These are phyloP conservation scores for Annulohypoxylon truncatum DNA, from an alignment of 2,329 filamentous ascomycete species.

Conservation along the genomic window DNA sequence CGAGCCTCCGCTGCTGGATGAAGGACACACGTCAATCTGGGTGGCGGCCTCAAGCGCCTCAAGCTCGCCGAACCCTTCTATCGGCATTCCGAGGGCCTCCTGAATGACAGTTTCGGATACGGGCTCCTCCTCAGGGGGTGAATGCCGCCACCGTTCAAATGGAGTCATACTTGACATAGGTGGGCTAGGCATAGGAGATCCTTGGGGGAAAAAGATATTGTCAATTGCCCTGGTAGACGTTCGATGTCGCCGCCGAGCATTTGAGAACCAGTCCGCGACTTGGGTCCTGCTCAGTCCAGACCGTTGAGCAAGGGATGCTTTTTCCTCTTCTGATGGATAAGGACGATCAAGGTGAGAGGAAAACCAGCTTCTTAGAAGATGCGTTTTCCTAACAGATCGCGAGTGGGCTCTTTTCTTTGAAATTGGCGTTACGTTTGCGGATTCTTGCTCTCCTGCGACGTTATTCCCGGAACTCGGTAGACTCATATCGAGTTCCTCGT, in stretches of 20 bases:
- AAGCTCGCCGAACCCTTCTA: neutral
- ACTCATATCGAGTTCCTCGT: slow-evolving; percentile 49
- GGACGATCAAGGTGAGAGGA: slow-evolving; percentile 57
- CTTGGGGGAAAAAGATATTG: slow-evolving; percentile 50
- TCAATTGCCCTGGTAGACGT: slow-evolving; percentile 46
- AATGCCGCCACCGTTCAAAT: slow-evolving; percentile 58
- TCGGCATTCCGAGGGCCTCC: slow-evolving; percentile 47
- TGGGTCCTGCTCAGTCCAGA: slow-evolving; percentile 60
- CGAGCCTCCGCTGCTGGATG: slow-evolving; percentile 11
- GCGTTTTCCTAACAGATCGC: slow-evolving; percentile 59
- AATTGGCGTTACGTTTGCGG: too few species aligned
- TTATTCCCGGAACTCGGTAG: neutral
- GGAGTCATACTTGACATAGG: slow-evolving; percentile 56
- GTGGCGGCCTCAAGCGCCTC: neutral
- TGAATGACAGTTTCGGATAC: slow-evolving; percentile 48
- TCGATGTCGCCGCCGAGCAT: slow-evolving; percentile 61
- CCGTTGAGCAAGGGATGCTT: slow-evolving; percentile 53
- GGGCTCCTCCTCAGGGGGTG: slow-evolving; percentile 60
- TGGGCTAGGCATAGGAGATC: slow-evolving; percentile 60
- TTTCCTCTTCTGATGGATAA: slow-evolving; percentile 62
- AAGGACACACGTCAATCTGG: neutral
- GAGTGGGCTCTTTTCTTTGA: slow-evolving; percentile 51
- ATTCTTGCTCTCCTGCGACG: neutral
- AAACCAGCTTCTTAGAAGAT: slow-evolving; percentile 57
- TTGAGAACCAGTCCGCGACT: slow-evolving; percentile 63